Base-by-base conservation (phyloP, 176 grass and related monocot species). In the Saccharum spontaneum region DNA sequence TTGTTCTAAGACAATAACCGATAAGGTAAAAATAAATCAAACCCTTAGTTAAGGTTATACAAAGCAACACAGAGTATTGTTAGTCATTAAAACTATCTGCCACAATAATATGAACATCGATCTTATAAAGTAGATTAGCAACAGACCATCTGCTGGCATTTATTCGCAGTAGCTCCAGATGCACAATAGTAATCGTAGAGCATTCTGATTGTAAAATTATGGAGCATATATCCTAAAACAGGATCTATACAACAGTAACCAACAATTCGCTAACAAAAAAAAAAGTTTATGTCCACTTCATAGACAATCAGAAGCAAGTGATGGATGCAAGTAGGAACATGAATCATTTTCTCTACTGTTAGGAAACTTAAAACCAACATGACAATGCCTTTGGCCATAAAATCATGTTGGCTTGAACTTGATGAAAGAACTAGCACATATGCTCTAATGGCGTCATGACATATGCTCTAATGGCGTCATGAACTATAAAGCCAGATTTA, bases 101-200 rank as follows among this genome's bases (percentile, higher is more conserved):
- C 40, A 73, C 16, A 72, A 26, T 40, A 73, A 5, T 15, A 59
- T 70, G 26, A 63, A 16, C 71, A 60, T 75, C 37, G 6, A 68
- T 50, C 55, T 9, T 65, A 23, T 63, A 78, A 73, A 50, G n/a
- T 78, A 71, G 15, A 49, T 48, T 75, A 75, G 38, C 1, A 61
- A 48, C 39, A 40, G 39, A 40, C 39, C 39, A 79, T 73, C 48
- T n/a, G 41, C 57, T 75, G 18, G 8, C 17, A 34, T 14, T 87
- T 71, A 18, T 82, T 71, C 41, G 24, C 62, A 75, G 63, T 77
- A 77, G 41, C 31, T 86, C 44, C 26, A 86, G 22, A 86, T 66
- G 15, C 46, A 20, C 28, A 71, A 64, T 6, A 12, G 62, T 8
- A 75, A 22, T 23, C 0, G 9, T 38, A 76, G 55, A 57, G 9